These are phyloP conservation scores for Malbranchea cinnamomea DNA, from an alignment of 2,329 filamentous ascomycete genomes.

Conservation along the genomic window DNA sequence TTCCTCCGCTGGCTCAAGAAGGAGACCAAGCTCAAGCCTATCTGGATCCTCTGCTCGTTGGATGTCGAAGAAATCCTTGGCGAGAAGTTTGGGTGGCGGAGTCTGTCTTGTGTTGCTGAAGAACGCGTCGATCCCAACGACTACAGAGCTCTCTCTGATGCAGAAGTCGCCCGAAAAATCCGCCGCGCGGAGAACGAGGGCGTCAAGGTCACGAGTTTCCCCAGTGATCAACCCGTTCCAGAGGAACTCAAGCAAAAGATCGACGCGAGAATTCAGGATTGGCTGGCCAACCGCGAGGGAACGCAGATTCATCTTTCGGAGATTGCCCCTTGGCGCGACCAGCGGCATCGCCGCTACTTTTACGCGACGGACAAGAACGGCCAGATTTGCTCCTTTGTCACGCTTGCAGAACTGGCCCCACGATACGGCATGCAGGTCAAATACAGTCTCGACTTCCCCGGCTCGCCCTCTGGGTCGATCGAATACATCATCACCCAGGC, in stretches of 20 bases:
- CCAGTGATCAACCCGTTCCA: slow-evolving; percentile 46
- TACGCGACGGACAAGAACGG: slow-evolving; percentile 61
- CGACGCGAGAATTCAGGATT: slow-evolving; percentile 60
- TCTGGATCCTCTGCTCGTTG: slow-evolving; percentile 81
- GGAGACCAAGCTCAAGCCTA: slow-evolving; percentile 56
- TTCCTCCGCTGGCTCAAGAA: slow-evolving; percentile 65
- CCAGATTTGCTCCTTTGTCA: slow-evolving; percentile 60
- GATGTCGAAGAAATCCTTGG: slow-evolving; percentile 67
- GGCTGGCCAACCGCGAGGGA: slow-evolving; percentile 67
- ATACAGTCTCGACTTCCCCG: slow-evolving; percentile 88
- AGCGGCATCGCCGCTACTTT: slow-evolving; percentile 71
- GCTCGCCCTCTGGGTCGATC: slow-evolving; percentile 71
- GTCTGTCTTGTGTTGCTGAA: slow-evolving; percentile 74
- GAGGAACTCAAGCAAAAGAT: slow-evolving; percentile 54
- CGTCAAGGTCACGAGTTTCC: slow-evolving; percentile 61
- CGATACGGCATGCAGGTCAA: slow-evolving; percentile 85
- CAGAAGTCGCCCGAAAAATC: slow-evolving; percentile 57
- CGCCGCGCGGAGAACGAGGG: slow-evolving; percentile 70
- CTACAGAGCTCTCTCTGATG: slow-evolving; percentile 51
- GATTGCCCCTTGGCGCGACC: slow-evolving; percentile 75
- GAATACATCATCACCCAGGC: slow-evolving; percentile 66
- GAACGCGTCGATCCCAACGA: slow-evolving; percentile 66
- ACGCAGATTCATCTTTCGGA: slow-evolving; percentile 82
- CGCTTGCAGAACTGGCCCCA: slow-evolving; percentile 67
- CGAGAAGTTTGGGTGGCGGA: slow-evolving; percentile 70